These are phyloP conservation scores for Cicer cuneatum DNA, from an alignment of 306 rosid species.

Conservation along the genomic window DNA sequence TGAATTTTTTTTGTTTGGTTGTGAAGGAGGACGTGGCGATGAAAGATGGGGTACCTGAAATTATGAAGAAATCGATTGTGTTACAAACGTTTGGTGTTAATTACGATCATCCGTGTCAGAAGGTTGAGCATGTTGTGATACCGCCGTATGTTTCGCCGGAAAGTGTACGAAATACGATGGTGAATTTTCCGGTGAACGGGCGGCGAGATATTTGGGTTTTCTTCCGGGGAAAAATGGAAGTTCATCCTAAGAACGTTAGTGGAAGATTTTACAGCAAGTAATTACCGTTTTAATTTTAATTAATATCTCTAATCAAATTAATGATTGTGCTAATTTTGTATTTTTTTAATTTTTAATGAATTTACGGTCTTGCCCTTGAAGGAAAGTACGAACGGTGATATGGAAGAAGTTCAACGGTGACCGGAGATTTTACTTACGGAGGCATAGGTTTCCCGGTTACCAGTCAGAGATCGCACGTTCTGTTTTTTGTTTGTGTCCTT, in stretches of 20 bases:
- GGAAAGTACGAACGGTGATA: conserved; percentile 79
- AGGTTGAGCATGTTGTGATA: conserved; percentile 83
- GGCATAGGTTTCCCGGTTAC: conserved; percentile 85
- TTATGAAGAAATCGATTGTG: conserved; percentile 76
- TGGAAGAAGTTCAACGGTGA: conserved; percentile 77
- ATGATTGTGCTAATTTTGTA: conserved; percentile 9
- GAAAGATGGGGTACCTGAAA: conserved; percentile 72
- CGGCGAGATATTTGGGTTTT: conserved; percentile 83
- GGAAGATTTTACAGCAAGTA: conserved; percentile 98
- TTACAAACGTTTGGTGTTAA: conserved; percentile 87
- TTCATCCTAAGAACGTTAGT: conserved; percentile 90
- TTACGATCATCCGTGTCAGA: conserved; percentile 79
- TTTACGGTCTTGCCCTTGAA: conserved; percentile 47
- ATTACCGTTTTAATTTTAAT: not conserved
- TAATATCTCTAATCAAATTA: conserved; percentile 19
- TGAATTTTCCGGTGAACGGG: conserved; percentile 52
- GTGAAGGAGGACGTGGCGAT: conserved; percentile 82
- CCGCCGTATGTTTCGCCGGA: conserved; percentile 87
- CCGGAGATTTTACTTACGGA: conserved; percentile 68
- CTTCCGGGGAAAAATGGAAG: conserved; percentile 97
- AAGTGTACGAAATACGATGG: conserved; percentile 49
- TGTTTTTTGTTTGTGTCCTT: conserved; percentile 76
- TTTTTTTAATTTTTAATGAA: not conserved
- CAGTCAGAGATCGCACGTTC: conserved; percentile 89
- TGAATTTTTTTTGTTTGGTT: not conserved